Percentiles rank a stretch among this genome's conserved stretches.
Evolutionary conservation across 208 protist genomes (phyloP).

Genomic region (Crithidia sp.): DNA sequence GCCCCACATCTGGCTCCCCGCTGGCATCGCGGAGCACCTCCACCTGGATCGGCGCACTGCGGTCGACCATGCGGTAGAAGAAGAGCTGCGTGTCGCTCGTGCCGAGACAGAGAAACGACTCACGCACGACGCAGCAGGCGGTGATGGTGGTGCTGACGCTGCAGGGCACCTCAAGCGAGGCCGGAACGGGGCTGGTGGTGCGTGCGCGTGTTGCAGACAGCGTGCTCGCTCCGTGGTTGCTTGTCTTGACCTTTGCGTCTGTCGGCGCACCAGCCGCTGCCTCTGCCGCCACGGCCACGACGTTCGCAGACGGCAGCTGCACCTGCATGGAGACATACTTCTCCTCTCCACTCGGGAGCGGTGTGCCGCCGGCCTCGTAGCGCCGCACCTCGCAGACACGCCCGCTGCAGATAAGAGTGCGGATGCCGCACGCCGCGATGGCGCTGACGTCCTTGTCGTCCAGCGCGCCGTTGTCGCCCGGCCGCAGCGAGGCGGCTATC

Average conservation of each 20-base stretch:
- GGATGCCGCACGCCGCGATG: conserved; percentile 47
- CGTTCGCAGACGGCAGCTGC: conserved; percentile 37
- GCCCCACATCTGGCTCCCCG: conserved; percentile 56
- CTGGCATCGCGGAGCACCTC: conserved; percentile 46
- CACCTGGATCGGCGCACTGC: conserved; percentile 56
- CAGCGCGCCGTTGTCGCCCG: background rate
- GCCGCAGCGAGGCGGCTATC: background rate
- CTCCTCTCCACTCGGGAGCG: conserved; percentile 73
- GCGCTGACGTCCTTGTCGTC: conserved; percentile 52
- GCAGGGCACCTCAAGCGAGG: too few relatives aligned
- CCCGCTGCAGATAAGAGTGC: conserved; percentile 63
- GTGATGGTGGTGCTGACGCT: conserved; percentile 61
- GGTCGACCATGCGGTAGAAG: conserved; percentile 78
- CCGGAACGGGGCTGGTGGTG: too few relatives aligned
- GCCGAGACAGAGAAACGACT: conserved; percentile 81
- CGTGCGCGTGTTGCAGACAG: too few relatives aligned
- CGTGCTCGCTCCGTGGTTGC: too few relatives aligned
- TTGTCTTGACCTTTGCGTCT: background rate
- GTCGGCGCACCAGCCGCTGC: background rate
- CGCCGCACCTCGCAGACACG: conserved; percentile 66
- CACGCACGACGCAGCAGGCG: conserved; percentile 81
- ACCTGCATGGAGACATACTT: conserved; percentile 58
- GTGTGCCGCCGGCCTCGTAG: conserved; percentile 35
- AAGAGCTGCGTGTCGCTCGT: conserved; percentile 73
- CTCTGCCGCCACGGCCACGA: background rate